These are phyloP conservation scores for Aspergillus coremiiformis DNA, from an alignment of 495 filamentous ascomycete genomes.

Conservation along the genomic window DNA sequence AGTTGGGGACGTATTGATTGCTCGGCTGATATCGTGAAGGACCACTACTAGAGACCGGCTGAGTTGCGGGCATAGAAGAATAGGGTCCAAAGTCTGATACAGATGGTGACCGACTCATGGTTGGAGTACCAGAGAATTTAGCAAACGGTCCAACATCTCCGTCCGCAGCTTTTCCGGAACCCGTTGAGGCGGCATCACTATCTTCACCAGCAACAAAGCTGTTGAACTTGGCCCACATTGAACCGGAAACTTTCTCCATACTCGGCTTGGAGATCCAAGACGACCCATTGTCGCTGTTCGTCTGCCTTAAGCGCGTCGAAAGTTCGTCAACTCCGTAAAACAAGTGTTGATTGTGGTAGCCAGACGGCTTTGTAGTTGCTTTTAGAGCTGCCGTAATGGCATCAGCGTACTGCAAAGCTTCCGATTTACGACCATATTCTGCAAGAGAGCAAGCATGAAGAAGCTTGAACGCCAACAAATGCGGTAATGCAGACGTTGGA, in stretches of 20 bases:
- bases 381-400: conserved; percentile 71
- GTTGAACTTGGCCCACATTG: conserved; percentile 83
- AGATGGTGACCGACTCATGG: conserved; percentile 73
- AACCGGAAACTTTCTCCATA: conserved; percentile 87
- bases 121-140: conserved; percentile 70
- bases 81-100: conserved; percentile 62
- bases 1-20: conserved; percentile 40
- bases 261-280: conserved; percentile 89
- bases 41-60: conserved; percentile 32
- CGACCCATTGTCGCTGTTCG: conserved; percentile 60
- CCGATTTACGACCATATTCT: conserved; percentile 70
- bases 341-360: conserved; percentile 71
- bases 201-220: conserved; percentile 94
- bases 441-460: conserved; percentile 77
- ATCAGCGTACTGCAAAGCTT: conserved; percentile 89
- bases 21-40: conserved; percentile 60
- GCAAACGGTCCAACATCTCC: conserved; percentile 70
- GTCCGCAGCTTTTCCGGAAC: conserved; percentile 48
- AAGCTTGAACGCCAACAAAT: conserved; percentile 83
- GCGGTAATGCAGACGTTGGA: conserved; percentile 57
- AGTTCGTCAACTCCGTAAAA: conserved; percentile 75
- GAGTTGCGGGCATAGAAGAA: conserved; percentile 28
- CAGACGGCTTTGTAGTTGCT: conserved; percentile 71
- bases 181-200: conserved; percentile 51
- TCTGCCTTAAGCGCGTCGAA: conserved; percentile 70